A percentile compares a stretch with the other conserved stretches of the same genome.
These are phyloP conservation scores for Avicennia marina DNA, from an alignment of 257 asterid genomes.

Conservation along the genomic window DNA sequence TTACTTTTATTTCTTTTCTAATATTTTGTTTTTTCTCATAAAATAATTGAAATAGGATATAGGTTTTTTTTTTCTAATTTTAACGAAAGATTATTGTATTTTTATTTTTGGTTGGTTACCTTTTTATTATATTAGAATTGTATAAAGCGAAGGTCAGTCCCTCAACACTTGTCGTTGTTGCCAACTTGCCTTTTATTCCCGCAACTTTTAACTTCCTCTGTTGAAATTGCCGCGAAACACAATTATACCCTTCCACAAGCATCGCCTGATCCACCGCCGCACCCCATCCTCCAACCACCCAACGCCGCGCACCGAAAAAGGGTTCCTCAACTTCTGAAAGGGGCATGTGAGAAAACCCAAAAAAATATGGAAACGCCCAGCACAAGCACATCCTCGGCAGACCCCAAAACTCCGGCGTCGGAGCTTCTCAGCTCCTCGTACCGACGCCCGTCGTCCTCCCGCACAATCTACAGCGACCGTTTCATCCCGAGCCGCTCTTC, in stretches of 20 bases:
- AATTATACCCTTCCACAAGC: conserved; percentile 9
- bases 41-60: too few species aligned
- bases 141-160: too few species aligned
- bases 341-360: conserved; percentile 1
- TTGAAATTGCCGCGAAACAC: conserved; percentile 32
- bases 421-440: too few species aligned
- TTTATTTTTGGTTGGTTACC: too few species aligned
- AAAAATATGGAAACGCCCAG: conserved; percentile 28
- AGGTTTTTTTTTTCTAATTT: too few species aligned
- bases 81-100: too few species aligned
- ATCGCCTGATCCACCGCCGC: conserved; percentile 27
- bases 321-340: background rate
- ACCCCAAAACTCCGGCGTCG: too few species aligned
- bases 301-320: background rate
- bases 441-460: background rate
- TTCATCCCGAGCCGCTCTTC: conserved; percentile 83
- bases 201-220: conserved; percentile 16
- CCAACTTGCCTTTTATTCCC: too few species aligned
- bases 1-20: too few species aligned
- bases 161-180: too few species aligned
- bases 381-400: conserved; percentile 11
- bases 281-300: conserved; percentile 8
- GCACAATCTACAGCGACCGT: conserved; percentile 82
- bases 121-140: too few species aligned
- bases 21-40: too few species aligned